Conservation (phyloP, 78 protist species). For the Bodo saltans region DNA sequence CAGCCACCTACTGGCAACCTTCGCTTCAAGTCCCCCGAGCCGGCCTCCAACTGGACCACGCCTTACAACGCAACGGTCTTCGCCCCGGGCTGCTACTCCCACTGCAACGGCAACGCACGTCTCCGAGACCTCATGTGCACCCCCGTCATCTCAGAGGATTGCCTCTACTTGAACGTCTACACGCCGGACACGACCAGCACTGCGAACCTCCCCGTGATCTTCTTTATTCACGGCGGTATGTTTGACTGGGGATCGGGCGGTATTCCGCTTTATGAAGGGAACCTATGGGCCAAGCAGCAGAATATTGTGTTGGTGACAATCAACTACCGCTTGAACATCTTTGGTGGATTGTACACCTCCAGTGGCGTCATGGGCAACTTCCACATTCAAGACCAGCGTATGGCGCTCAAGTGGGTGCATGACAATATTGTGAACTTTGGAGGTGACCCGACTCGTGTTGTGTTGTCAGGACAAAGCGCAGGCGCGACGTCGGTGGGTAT, state of each 20-base stretch:
- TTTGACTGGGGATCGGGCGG: not conserved
- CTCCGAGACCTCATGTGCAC: not conserved
- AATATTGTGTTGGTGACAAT: conserved; percentile 31
- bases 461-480: conserved; percentile 36
- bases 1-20: conserved; percentile 30
- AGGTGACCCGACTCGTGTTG: conserved; percentile 37
- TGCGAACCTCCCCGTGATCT: conserved; percentile 21
- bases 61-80: not conserved
- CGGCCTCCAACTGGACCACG: not conserved
- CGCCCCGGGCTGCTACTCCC: not conserved
- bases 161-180: conserved; percentile 36
- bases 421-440: conserved; percentile 43
- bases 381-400: conserved; percentile 39
- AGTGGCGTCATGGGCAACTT: conserved; percentile 36
- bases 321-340: conserved; percentile 33
- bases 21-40: conserved; percentile 19
- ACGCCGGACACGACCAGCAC: not conserved
- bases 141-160: conserved; percentile 4
- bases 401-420: conserved; percentile 46
- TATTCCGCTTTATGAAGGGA: conserved; percentile 3
- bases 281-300: not conserved
- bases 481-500: conserved; percentile 17
- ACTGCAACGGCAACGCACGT: not conserved
- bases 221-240: conserved; percentile 34
- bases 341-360: conserved; percentile 28